Conservation (phyloP, 306 rosid genomes). For the Myrica gale region DNA sequence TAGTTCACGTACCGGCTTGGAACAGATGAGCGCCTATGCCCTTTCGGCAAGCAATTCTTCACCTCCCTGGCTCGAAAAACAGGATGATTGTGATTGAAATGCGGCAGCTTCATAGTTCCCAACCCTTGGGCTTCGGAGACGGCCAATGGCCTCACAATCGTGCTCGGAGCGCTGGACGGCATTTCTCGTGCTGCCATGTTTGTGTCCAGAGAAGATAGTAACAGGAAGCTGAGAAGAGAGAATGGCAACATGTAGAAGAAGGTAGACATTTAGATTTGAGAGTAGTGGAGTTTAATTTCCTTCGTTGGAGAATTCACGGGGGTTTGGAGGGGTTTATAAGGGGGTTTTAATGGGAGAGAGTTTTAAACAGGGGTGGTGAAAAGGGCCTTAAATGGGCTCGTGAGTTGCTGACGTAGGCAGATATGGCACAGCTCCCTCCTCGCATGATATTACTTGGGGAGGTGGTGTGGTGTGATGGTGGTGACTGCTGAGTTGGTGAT, state of each 20-base stretch:
- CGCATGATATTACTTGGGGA: conserved; percentile 25
- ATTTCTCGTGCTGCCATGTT: conserved; percentile 54
- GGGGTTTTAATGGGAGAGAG: conserved; percentile 14
- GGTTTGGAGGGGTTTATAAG: conserved; percentile 12
- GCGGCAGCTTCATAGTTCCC: conserved; percentile 40
- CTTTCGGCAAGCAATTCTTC: conserved; percentile 72
- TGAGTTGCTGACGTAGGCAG: conserved; percentile 51
- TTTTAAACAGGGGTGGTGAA: conserved; percentile 17
- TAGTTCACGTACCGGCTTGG: conserved; percentile 77
- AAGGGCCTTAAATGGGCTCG: conserved; percentile 53
- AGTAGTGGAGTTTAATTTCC: neutral
- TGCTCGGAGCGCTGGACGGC: conserved; percentile 83
- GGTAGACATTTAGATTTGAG: neutral
- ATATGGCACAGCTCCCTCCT: conserved; percentile 40
- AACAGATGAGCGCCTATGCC: conserved; percentile 61
- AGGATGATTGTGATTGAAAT: conserved; percentile 35
- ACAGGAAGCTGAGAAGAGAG: conserved; percentile 25
- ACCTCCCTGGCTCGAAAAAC: conserved; percentile 48
- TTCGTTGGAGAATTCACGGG: neutral
- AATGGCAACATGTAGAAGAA: conserved; percentile 15
- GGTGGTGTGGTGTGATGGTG: conserved; percentile 29
- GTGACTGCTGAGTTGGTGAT: neutral
- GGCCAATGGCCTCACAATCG: conserved; percentile 59
- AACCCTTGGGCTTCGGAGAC: conserved; percentile 41
- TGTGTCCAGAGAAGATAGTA: conserved; percentile 16